These are phyloP conservation scores for Ceratobasidium sp. DNA, from an alignment of 1,284 basidiomycete species.

Conservation along the genomic window DNA sequence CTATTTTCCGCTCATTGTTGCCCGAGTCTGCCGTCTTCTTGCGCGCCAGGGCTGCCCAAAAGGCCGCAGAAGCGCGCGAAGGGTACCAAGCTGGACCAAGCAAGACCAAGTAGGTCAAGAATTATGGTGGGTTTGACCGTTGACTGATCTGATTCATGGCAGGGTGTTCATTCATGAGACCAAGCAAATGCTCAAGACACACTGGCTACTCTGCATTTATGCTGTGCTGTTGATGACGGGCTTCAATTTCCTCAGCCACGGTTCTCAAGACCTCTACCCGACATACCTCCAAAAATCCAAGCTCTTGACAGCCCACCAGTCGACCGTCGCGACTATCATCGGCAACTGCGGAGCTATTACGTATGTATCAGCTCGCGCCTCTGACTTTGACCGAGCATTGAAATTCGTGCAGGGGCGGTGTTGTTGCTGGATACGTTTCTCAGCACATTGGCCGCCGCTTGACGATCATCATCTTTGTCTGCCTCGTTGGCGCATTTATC, in stretches of 20 bases:
- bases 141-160: background rate
- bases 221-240: conserved; percentile 82
- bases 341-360: conserved; percentile 67
- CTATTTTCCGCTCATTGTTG: conserved; percentile 72
- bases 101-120: conserved; percentile 63
- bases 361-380: conserved; percentile 53
- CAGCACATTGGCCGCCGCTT: conserved; percentile 91
- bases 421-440: conserved; percentile 78
- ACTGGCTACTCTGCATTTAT: conserved; percentile 90
- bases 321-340: conserved; percentile 91
- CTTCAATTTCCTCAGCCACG: conserved; percentile 79
- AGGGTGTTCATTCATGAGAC: conserved; percentile 76
- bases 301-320: conserved; percentile 61
- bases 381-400: conserved; percentile 47
- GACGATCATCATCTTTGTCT: conserved; percentile 69
- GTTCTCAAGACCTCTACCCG: conserved; percentile 72
- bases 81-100: conserved; percentile 54
- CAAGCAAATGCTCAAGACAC: conserved; percentile 78
- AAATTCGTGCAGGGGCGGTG: conserved; percentile 76
- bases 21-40: conserved; percentile 87
- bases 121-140: background rate
- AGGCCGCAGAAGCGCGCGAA: conserved; percentile 56
- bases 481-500: conserved; percentile 23
- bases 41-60: conserved; percentile 63
- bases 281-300: conserved; percentile 71